Evolutionary conservation across 1,284 basidiomycete genomes (phyloP).

Genomic region (Pascua guehoae): DNA sequence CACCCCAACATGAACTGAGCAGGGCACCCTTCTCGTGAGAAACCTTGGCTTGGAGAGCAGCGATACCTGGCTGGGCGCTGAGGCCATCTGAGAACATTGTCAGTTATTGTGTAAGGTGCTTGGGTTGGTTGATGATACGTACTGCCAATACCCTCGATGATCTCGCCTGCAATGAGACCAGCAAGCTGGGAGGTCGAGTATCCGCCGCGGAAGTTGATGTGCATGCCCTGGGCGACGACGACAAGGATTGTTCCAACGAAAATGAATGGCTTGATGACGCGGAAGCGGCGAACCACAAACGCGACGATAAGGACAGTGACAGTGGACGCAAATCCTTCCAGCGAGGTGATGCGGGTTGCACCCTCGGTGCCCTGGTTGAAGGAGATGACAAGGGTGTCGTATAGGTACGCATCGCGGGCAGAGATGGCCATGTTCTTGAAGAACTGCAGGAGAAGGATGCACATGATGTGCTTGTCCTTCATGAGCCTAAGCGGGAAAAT

Average conservation of each 20-base stretch:
- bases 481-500: constrained; percentile 47
- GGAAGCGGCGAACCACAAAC: constrained; percentile 42
- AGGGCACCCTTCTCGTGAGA: constrained; percentile 17
- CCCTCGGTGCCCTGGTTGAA: constrained; percentile 45
- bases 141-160: constrained; percentile 49
- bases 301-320: constrained; percentile 43
- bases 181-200: constrained; percentile 25
- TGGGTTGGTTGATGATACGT: constrained; percentile 7
- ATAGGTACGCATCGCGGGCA: constrained; percentile 44
- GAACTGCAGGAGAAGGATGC: constrained; percentile 36
- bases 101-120: neutral
- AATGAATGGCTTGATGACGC: constrained; percentile 49
- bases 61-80: constrained; percentile 42
- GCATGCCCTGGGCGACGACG: constrained; percentile 46
- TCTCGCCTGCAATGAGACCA: constrained; percentile 47
- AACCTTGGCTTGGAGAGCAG: constrained; percentile 17
- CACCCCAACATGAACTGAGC: constrained; percentile 13
- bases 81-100: constrained; percentile 23
- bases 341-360: constrained; percentile 46
- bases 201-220: constrained; percentile 49
- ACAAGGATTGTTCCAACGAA: constrained; percentile 34
- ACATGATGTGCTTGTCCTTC: constrained; percentile 47
- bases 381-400: constrained; percentile 46
- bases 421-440: constrained; percentile 40
- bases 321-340: constrained; percentile 49